Base-by-base conservation (phyloP, 805 yeast species). In the Deakozyma indianensis region DNA sequence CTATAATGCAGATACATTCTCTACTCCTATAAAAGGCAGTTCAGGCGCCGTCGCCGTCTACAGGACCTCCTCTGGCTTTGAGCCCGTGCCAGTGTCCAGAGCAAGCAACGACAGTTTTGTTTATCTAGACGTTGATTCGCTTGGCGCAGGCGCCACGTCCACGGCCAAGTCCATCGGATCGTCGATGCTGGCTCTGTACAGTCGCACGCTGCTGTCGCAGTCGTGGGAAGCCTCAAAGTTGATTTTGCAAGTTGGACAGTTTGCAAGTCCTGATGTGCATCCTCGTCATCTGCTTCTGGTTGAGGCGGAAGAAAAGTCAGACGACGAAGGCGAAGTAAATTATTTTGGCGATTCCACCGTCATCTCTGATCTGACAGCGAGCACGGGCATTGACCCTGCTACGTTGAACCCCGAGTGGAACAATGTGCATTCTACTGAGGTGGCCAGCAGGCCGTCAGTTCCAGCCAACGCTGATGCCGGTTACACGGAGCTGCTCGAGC, bases 161-260 rank as follows among this genome's bases (percentile, higher is more conserved):
- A 58, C 80, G 27, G 51, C 78, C 3, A 67, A 70, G 45, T 75
- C 78, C 35, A 67, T 86, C 48, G 61, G 77, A 22, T 68, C 72
- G 57, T 76, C 82, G 41, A 76, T 85, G 49, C 55, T 78, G 43
- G 75, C 76, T 51, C 80, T 78, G 51, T 90, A 92, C 64, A 61
- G 77, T 45, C 78, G 77, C 48, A 76, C 80, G 41, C 60, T 86
- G 25, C 58, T 83, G 5, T 74, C 84, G 18, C 96, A 92, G 62
- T 97, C 98, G 1, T 80, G 88, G 61, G 96, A 90, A 53, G 81
- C 84, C 16, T 75, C 83, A 3, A 70, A 90, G 46, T 69, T 85
- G 51, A 67, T 88, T 23, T 63, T 87, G 47, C 97, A 92, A 61
- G 81, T 84, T 14, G 94, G 94, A 2, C 74, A 48, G n/a, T 50